phyloP scores from a whole-genome alignment of 2,329 filamentous ascomycete species.

The Cladophialophora yegresii region DNA sequence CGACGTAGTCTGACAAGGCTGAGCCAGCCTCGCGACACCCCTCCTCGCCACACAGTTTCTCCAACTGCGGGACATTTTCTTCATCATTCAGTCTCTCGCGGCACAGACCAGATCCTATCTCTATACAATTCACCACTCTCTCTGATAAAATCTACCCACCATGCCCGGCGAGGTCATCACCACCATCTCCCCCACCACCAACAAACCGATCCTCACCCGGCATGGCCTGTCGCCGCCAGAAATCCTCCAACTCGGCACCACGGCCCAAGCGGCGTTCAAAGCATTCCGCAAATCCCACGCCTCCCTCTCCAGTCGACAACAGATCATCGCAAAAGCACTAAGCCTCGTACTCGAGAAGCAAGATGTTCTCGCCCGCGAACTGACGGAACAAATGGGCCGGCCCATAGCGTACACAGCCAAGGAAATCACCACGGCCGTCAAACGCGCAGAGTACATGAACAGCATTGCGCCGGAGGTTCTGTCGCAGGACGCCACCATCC shows the following conservation, averaged over 20 bases:
- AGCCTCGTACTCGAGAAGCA: constrained; percentile 68
- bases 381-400: constrained; percentile 93
- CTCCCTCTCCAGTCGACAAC: constrained; percentile 71
- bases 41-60: constrained; percentile 8
- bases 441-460: constrained; percentile 80
- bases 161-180: constrained; percentile 61
- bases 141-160: not conserved
- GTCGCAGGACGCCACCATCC: constrained; percentile 62
- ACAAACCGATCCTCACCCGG: constrained; percentile 77
- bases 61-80: constrained; percentile 17
- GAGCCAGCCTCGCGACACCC: not conserved
- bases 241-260: constrained; percentile 69
- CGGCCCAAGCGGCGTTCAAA: constrained; percentile 73
- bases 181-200: constrained; percentile 89
- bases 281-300: constrained; percentile 77
- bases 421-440: constrained; percentile 82
- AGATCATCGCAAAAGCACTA: constrained; percentile 78
- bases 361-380: constrained; percentile 77
- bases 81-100: not conserved
- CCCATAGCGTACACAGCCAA: constrained; percentile 83
- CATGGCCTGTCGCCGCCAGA: constrained; percentile 72
- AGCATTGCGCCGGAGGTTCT: constrained; percentile 79
- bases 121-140: not conserved
- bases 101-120: not conserved
- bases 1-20: no score